Percentiles rank a stretch among this genome's conserved stretches.
Conservation (phyloP, 495 filamentous ascomycete species). For the Penicillium angulare region DNA sequence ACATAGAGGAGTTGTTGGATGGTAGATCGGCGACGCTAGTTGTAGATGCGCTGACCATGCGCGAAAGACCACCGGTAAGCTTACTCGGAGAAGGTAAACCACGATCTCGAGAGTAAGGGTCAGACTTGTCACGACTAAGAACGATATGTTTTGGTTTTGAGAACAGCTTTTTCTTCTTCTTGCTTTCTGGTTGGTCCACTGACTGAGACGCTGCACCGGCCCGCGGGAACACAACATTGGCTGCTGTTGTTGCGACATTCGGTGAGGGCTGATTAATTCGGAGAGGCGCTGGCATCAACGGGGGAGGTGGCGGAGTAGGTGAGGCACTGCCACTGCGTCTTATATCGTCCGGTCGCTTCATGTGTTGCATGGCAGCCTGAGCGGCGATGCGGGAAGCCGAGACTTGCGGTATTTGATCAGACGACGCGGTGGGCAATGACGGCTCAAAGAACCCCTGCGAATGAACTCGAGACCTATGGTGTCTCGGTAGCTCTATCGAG, state of each 20-base stretch:
- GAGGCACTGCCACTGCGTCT: constrained; percentile 45
- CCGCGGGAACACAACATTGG: constrained; percentile 82
- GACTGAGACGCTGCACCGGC: constrained; percentile 40
- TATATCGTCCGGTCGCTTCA: constrained; percentile 62
- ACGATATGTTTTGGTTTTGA: constrained; percentile 83
- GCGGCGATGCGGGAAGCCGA: constrained; percentile 86
- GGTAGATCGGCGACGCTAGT: constrained; percentile 70
- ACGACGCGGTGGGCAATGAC: constrained; percentile 68
- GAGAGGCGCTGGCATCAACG: constrained; percentile 27
- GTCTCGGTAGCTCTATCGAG: constrained; percentile 38
- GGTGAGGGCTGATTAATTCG: constrained; percentile 36
- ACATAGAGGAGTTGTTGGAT: constrained; percentile 68
- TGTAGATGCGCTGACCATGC: constrained; percentile 71
- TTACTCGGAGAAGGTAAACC: constrained; percentile 81
- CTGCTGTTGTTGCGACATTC: constrained; percentile 75
- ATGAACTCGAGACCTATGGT: constrained; percentile 60
- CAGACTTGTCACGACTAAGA: constrained; percentile 65
- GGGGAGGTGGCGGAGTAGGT: constrained; percentile 22
- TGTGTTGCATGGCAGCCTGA: constrained; percentile 81
- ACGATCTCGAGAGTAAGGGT: constrained; percentile 57
- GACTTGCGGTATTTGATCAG: constrained; percentile 49
- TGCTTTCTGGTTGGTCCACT: constrained; percentile 53
- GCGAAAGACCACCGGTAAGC: constrained; percentile 58
- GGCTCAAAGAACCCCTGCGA: constrained; percentile 91
- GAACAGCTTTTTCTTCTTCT: constrained; percentile 89